Base-by-base conservation (phyloP, 164 flowering plant species). In the Piper longum region DNA sequence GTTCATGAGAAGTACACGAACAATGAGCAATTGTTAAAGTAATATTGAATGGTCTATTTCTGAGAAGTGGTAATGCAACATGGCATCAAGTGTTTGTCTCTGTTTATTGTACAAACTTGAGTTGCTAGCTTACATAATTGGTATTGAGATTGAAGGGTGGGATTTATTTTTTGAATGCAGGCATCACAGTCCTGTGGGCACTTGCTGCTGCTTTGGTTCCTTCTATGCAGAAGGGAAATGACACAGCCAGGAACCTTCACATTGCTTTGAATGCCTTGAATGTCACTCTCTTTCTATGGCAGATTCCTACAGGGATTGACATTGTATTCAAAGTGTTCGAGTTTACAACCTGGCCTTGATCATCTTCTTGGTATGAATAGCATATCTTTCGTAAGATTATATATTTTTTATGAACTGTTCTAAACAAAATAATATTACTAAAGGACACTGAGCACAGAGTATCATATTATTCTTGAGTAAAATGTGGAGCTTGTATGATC, bases 191-290 rank as follows among this genome's bases (percentile, higher is more conserved):
- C 60, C 75, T 92, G 56, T 92, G 98, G 98, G 98, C 98, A 60
- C 84, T 80, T 4, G 96, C 96, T 4, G 98, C 98, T 12, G 85
- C 98, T n/a, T 86, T 92, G 13, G 96, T 89, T 8, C 96, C 98
- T 54, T 52, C 80, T 44, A 92, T 92, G 96, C 98, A 92, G 78
- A 92, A 89, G 71, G 98, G 98, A 41, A 88, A 61, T 59, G 96
- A 89, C 63, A 84, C 93, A 13, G 96, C 98, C 2, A 86, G 98
- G 70, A 92, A 70, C 74, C 91, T 92, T 41, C 98, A 92, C 78
- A 89, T 92, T 57, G 82, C 95, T 4, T 65, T 92, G 77, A 92
- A 88, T 75, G 67, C 73, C 4, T 16, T 85, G 39, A 92, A 92
- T 66, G 93, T 92, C 26, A 51, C 75, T 43, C 91, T 92, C 63